Base-by-base conservation (phyloP, 106 monocot genomes). In the Apostasia shenzhenica region DNA sequence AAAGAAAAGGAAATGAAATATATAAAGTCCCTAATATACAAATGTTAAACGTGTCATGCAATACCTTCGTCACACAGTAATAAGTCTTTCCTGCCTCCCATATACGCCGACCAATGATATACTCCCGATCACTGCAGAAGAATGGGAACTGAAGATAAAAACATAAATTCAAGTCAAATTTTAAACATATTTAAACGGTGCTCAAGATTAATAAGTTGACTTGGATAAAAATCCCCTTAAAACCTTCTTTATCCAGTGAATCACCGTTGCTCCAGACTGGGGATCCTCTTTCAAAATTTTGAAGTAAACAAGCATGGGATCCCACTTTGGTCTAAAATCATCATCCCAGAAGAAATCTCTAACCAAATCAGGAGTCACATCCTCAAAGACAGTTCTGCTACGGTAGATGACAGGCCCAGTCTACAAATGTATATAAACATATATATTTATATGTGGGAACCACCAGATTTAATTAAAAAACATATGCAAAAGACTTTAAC, bases 281-380 rank as follows among this genome's bases (percentile, higher is more conserved):
- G 84, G 82, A 53, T 74, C 77, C 63, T 92, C 95, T 75, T 92
- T 80, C 79, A 97, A 80, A 77, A 83, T 77, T 68, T 92, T 83
- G 70, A 68, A 83, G 70, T 89, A 79, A 41, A 71, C 77, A 70
- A 97, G 95, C 95, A 97, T 97, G 52, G 78, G 68, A 81, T 97
- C 92, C 95, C 95, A 97, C 63, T 97, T 89, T 4, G 73, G 69
- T 42, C 95, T 79, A 74, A 97, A 97, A 65, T 89, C 91, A 73
- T 89, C 92, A 71, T 97, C 95, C 95, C 95, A 97, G 64, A 97
- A 97, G 77, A 97, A 97, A 77, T 97, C 95, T 61, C 87, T 86
- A 38, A 97, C 92, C 67, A 97, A 69, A 70, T 97, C 95, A 65
- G 95, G 89, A 66, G 80, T 87, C 57, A 86, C 92, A 78, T 97